Conservation (phyloP, 2,329 filamentous ascomycete genomes). For the Penicillium palitans region DNA sequence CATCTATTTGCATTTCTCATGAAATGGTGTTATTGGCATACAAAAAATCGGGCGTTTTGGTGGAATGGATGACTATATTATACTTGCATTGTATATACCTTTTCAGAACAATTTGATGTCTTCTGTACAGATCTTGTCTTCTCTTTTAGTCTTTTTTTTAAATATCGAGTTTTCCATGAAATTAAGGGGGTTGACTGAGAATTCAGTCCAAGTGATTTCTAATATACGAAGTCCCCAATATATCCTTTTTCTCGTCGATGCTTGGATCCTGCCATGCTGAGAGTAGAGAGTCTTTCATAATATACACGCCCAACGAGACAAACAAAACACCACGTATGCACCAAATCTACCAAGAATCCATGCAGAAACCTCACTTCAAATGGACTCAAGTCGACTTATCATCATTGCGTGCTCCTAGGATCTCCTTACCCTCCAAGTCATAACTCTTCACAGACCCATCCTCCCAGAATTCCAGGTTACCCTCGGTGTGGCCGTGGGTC, state of each 20-base stretch:
- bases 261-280: conserved; percentile 29
- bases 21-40: conserved; percentile 24
- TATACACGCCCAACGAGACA: conserved; percentile 8
- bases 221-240: conserved; percentile 13
- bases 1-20: conserved; percentile 17
- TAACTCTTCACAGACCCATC: conserved; percentile 56
- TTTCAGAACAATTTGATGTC: conserved; percentile 23
- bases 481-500: conserved; percentile 74
- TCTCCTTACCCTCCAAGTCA: conserved; percentile 14
- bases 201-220: conserved; percentile 1
- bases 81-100: conserved; percentile 27
- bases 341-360: not conserved
- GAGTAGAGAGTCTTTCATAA: conserved; percentile 23
- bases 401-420: conserved; percentile 8
- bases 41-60: conserved; percentile 29
- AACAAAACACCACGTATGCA: conserved; percentile 6
- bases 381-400: conserved; percentile 9
- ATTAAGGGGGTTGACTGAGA: not conserved
- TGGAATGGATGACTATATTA: conserved; percentile 9
- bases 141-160: not conserved
- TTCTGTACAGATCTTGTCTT: conserved; percentile 13
- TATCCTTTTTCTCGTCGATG: conserved; percentile 15
- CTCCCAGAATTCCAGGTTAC: conserved; percentile 91
- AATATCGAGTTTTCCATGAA: not conserved
- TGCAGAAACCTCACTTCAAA: not conserved